Evolutionary conservation across 2,329 filamentous ascomycete species (phyloP).

Genomic region (Ophiognomonia clavigignenti-juglandacearum): DNA sequence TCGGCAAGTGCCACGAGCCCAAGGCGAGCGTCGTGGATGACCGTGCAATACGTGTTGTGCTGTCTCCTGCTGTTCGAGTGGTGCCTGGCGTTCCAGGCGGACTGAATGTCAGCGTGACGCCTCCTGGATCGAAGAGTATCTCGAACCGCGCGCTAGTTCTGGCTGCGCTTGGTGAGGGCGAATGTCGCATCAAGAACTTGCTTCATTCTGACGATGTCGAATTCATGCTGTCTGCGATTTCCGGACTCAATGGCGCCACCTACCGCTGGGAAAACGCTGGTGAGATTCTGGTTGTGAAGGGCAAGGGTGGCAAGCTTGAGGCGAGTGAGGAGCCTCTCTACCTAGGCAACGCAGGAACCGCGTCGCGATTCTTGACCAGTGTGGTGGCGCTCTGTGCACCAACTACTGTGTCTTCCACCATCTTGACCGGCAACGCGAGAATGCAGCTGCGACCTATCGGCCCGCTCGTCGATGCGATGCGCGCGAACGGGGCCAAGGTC

Average conservation of each 20-base stretch:
- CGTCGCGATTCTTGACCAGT: conserved; percentile 89
- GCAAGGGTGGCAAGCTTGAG: conserved; percentile 79
- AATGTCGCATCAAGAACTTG: conserved; percentile 84
- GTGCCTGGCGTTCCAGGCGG: conserved; percentile 63
- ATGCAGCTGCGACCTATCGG: conserved; percentile 97
- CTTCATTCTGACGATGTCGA: conserved; percentile 96
- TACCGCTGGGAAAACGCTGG: conserved; percentile 94
- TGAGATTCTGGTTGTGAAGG: conserved; percentile 82
- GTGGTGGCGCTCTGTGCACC: conserved; percentile 80
- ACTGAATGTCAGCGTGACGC: conserved; percentile 70
- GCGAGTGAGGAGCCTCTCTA: conserved; percentile 78
- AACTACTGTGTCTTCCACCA: conserved; percentile 58
- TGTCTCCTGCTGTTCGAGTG: conserved; percentile 75
- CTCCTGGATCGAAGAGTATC: conserved; percentile 95
- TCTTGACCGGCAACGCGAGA: conserved; percentile 87
- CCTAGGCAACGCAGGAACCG: conserved; percentile 93
- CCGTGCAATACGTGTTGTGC: conserved; percentile 71
- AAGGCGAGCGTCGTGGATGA: conserved; percentile 89
- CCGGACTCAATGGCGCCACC: conserved; percentile 75
- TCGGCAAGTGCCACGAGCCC: conserved; percentile 82
- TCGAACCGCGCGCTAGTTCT: conserved; percentile 94
- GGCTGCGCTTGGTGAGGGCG: conserved; percentile 80
- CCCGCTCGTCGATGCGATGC: conserved; percentile 83
- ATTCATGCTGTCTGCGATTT: conserved; percentile 92
- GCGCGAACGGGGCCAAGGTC: conserved; percentile 79